Evolutionary conservation across 805 yeast species (phyloP).

Genomic region (Candida khao-thaluensis): DNA sequence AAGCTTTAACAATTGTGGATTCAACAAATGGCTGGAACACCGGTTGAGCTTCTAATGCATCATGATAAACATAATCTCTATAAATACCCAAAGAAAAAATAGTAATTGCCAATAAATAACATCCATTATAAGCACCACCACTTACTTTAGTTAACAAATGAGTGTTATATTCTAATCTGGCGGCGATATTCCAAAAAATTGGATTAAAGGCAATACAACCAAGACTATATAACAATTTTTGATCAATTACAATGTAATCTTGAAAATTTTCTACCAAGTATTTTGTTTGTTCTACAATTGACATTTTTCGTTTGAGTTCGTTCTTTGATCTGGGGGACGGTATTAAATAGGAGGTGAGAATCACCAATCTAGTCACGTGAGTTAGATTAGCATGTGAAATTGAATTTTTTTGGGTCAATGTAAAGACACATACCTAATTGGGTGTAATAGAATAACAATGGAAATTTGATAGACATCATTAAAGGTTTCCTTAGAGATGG

Average conservation of each 20-base stretch:
- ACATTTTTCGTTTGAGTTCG: slow-evolving; percentile 8
- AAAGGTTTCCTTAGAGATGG: no score
- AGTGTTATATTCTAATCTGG: slow-evolving; percentile 79
- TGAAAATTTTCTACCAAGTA: slow-evolving; percentile 19
- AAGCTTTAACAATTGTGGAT: slow-evolving; percentile 35
- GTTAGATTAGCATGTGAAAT: slow-evolving; percentile 9
- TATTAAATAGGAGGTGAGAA: neutral
- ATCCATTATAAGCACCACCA: slow-evolving; percentile 69
- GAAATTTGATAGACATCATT: no score
- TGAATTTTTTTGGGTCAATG: neutral
- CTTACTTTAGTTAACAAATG: slow-evolving; percentile 72
- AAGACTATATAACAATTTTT: slow-evolving; percentile 42
- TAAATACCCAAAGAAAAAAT: slow-evolving; percentile 83
- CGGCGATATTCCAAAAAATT: slow-evolving; percentile 90
- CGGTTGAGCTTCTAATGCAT: slow-evolving; percentile 72
- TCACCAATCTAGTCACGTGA: slow-evolving; percentile 3
- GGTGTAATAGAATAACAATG: no score
- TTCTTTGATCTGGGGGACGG: neutral
- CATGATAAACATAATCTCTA: slow-evolving; percentile 73
- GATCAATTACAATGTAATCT: slow-evolving; percentile 22
- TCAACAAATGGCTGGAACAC: slow-evolving; percentile 53
- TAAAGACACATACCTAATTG: neutral
- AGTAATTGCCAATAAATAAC: slow-evolving; percentile 77
- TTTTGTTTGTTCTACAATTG: slow-evolving; percentile 19
- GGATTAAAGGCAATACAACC: slow-evolving; percentile 86